phyloP scores from a whole-genome alignment of 78 protist genomes.

The Tieghemostelium lacteum region DNA sequence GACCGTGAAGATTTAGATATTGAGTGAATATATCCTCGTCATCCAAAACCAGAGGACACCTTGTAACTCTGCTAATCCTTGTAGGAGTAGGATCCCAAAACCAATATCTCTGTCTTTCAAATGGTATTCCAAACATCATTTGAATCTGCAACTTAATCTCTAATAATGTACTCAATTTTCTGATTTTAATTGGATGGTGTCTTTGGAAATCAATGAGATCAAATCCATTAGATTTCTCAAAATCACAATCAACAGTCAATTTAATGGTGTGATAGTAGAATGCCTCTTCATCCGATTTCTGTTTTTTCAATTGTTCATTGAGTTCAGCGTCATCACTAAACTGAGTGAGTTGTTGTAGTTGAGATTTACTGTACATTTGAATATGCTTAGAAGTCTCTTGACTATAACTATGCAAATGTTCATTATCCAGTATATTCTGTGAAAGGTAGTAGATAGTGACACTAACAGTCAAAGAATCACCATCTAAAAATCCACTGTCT shows the following conservation, averaged over 20 bases:
- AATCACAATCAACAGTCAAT: constrained; percentile 70
- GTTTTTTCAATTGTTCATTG: constrained; percentile 48
- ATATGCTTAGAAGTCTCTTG: constrained; percentile 72
- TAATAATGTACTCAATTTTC: constrained; percentile 54
- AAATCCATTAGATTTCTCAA: constrained; percentile 45
- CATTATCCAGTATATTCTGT: constrained; percentile 55
- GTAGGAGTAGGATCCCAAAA: constrained; percentile 66
- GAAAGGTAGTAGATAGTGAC: constrained; percentile 68
- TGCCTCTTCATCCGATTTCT: constrained; percentile 60
- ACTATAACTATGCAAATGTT: constrained; percentile 55
- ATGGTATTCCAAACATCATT: constrained; percentile 70
- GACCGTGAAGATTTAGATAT: constrained; percentile 33
- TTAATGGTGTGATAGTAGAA: constrained; percentile 71
- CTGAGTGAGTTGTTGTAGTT: neutral
- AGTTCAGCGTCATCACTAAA: neutral
- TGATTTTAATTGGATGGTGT: constrained; percentile 55
- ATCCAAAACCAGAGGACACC: constrained; percentile 62
- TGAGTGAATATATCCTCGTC: constrained; percentile 75
- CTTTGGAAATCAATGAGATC: constrained; percentile 50
- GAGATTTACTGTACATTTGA: constrained; percentile 43
- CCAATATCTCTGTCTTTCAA: constrained; percentile 79
- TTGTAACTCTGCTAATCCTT: constrained; percentile 37
- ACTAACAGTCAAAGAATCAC: constrained; percentile 54
- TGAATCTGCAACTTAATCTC: constrained; percentile 69
- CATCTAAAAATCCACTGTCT: constrained; percentile 54